Percentiles rank a stretch among this genome's conserved stretches.
These are phyloP conservation scores for Auriscalpium orientale DNA, from an alignment of 768 basidiomycete genomes.

Conservation along the genomic window DNA sequence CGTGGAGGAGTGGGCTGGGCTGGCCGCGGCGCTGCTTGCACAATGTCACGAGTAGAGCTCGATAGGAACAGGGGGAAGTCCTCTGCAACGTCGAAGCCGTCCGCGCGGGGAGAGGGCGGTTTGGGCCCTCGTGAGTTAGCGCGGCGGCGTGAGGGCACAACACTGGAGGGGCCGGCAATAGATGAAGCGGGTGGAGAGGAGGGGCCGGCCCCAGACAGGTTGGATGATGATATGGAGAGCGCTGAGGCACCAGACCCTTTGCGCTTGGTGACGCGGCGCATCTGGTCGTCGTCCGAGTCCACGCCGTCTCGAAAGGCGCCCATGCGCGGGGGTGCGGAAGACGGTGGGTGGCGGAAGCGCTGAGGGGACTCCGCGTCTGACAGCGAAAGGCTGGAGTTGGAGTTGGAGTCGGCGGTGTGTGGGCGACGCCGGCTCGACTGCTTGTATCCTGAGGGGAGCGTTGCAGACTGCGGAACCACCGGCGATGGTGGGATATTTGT, in stretches of 20 bases:
- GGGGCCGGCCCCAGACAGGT: not conserved
- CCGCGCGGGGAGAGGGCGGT: not conserved
- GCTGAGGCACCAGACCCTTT: not conserved
- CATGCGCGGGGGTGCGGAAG: conserved; percentile 3
- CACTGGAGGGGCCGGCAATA: not conserved
- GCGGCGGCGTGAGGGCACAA: not conserved
- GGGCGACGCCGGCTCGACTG: not conserved
- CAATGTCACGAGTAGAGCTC: conserved; percentile 7
- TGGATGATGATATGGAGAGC: not conserved
- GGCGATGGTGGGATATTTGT: conserved; percentile 8
- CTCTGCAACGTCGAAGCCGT: conserved; percentile 9
- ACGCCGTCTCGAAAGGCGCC: not conserved
- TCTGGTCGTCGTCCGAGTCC: conserved; percentile 1
- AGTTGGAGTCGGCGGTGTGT: not conserved
- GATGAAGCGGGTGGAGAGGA: not conserved
- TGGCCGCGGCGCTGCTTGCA: conserved; percentile 10
- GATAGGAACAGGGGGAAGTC: conserved; percentile 16
- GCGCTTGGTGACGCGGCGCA: not conserved
- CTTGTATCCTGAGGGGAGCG: not conserved
- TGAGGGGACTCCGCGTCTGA: conserved; percentile 1
- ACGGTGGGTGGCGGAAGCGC: not conserved
- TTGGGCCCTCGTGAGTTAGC: not conserved
- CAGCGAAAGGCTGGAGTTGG: not conserved
- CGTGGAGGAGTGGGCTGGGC: conserved; percentile 5
- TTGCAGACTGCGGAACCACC: not conserved